These are phyloP conservation scores for Eutrema japonicum DNA, from an alignment of 345 rosid species.

Conservation along the genomic window DNA sequence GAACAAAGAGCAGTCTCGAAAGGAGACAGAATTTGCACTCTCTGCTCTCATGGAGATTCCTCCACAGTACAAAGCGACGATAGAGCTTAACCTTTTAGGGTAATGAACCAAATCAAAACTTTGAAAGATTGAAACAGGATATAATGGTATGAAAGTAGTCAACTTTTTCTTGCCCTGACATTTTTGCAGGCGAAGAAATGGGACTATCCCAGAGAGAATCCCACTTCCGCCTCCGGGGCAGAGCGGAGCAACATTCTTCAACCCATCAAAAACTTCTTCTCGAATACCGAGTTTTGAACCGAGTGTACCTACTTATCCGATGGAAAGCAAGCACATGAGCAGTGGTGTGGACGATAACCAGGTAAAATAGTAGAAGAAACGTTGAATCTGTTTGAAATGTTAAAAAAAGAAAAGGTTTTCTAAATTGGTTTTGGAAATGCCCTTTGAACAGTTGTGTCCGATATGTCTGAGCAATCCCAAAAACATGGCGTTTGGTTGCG, in stretches of 20 bases:
- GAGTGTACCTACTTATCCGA: constrained; percentile 56
- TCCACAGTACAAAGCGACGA: constrained; percentile 86
- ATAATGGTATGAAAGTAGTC: not conserved
- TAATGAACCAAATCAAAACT: constrained; percentile 33
- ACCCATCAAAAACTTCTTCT: constrained; percentile 51
- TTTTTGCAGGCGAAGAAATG: constrained; percentile 55
- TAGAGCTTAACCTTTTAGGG: constrained; percentile 88
- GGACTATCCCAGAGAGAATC: constrained; percentile 60
- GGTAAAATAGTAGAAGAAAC: constrained; percentile 44
- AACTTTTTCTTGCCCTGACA: constrained; percentile 20
- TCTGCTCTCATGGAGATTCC: constrained; percentile 97
- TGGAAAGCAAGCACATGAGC: constrained; percentile 44
- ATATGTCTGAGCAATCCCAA: constrained; percentile 74
- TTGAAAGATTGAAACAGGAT: not conserved
- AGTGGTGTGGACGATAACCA: constrained; percentile 62
- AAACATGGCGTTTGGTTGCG: constrained; percentile 97
- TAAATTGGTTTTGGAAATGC: not conserved
- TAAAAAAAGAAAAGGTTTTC: not conserved
- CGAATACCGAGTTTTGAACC: constrained; percentile 56
- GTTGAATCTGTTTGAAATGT: constrained; percentile 15
- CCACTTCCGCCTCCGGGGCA: constrained; percentile 78
- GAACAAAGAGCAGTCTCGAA: constrained; percentile 57
- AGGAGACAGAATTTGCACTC: constrained; percentile 91
- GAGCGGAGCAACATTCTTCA: constrained; percentile 48
- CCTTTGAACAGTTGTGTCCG: constrained; percentile 68